Evolutionary conservation across 129 eudicot species (phyloP).

Genomic region (Arctium minus): DNA sequence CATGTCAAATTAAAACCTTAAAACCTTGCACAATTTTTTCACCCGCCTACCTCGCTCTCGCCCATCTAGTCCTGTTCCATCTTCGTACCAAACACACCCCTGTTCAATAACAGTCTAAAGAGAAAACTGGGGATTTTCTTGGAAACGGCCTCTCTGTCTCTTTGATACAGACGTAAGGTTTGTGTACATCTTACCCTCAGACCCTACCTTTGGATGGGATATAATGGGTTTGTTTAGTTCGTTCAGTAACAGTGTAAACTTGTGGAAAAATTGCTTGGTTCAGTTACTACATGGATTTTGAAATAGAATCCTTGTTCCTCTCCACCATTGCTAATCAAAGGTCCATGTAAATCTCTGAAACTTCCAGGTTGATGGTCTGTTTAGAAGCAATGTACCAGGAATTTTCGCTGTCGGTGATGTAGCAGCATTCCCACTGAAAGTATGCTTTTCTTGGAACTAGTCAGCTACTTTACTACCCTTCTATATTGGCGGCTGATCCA

Average conservation of each 20-base stretch:
- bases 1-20: neutral
- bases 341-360: neutral
- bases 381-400: slow-evolving; percentile 80
- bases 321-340: neutral
- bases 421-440: slow-evolving; percentile 96
- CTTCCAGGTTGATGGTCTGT: slow-evolving; percentile 86
- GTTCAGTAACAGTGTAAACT: too few relatives aligned
- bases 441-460: slow-evolving; percentile 18
- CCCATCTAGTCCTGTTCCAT: too few relatives aligned
- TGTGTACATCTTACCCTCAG: too few relatives aligned
- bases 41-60: neutral
- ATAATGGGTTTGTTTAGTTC: too few relatives aligned
- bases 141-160: too few relatives aligned
- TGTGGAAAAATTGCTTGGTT: too few relatives aligned
- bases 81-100: too few relatives aligned
- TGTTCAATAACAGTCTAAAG: too few relatives aligned
- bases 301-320: neutral
- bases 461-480: neutral
- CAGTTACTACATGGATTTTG: neutral
- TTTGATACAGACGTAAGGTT: too few relatives aligned
- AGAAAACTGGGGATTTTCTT: too few relatives aligned
- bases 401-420: slow-evolving; percentile 97
- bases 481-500: neutral
- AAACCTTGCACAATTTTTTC: neutral
- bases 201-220: too few relatives aligned